Evolutionary conservation across 2,329 filamentous ascomycete species (phyloP).

Genomic region (Epicoccum sorghinum): DNA sequence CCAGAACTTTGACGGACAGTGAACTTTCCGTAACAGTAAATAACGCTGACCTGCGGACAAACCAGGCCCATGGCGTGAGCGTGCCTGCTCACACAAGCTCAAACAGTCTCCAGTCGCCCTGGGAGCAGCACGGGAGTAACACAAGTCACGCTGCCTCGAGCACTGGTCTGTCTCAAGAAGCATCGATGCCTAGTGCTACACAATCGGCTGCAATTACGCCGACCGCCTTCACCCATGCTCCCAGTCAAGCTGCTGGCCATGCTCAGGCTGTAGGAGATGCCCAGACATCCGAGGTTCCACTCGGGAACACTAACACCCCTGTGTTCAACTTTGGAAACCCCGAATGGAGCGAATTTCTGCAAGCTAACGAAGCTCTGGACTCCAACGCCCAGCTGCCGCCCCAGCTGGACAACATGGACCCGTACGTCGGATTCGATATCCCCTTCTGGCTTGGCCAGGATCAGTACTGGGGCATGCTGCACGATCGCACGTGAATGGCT

Average conservation of each 20-base stretch:
- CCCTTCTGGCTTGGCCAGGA: conserved; percentile 47
- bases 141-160: not conserved
- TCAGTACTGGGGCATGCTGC: conserved; percentile 35
- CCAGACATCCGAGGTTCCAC: too few relatives aligned
- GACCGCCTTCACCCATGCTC: not conserved
- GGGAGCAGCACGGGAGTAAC: not conserved
- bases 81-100: conserved; percentile 1
- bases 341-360: conserved; percentile 20
- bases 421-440: conserved; percentile 45
- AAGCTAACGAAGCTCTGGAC: not conserved
- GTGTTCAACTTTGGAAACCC: conserved; percentile 9
- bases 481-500: conserved; percentile 3
- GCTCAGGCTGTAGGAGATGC: not conserved
- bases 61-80: not conserved
- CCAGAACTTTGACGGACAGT: not conserved
- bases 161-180: not conserved
- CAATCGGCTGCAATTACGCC: not conserved
- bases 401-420: conserved; percentile 24
- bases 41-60: not conserved
- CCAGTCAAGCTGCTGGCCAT: not conserved
- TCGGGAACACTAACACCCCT: not conserved
- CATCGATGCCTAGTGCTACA: not conserved
- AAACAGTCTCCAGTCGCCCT: not conserved
- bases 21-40: not conserved
- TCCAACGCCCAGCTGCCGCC: not conserved